Evolutionary conservation across 2,329 filamentous ascomycete genomes (phyloP), one percentile per base, ranked within the genome.

Genomic region (Biscogniauxia mediterranea): DNA sequence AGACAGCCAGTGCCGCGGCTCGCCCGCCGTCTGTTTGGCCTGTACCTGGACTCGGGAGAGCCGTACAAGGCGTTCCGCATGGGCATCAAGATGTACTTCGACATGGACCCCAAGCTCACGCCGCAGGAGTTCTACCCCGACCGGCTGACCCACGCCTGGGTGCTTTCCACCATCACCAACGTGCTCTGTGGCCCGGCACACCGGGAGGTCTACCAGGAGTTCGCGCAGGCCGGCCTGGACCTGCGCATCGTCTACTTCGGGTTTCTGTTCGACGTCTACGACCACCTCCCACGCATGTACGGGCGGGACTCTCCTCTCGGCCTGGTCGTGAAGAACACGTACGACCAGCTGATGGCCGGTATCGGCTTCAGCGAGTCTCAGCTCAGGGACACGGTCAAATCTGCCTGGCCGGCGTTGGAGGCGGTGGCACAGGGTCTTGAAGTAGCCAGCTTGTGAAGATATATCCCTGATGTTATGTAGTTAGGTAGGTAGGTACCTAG

Each of bases 1-100:
- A 62, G 66, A 21, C 69, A 71, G 56, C 70, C 70, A 7, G 66
- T 72, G 19, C 69, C 68, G 2, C 52, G 56, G 21, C 66, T 72
- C 9, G 67, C 62, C 59, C 66, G 63, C 5, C 67, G 65, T 15
- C 67, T 72, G 49, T 66, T 70, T 54, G 38, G 60, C 11, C 49
- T 54, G 32, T 71, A 71, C 56, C 55, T 72, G 9, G 60, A 63
- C 51, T 58, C 58, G 13, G 69, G 64, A n/a, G 52, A 62, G 23
- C 54, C 65, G 19, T 70, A 70, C 61, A 59, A 62, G 28, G 62
- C 68, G 6, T 71, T 71, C 53, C 62, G 68, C 11, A 5, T 71
- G 5, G 69, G 69, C 5, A 51, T 66, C 50, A 72, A 72, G 61
- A 32, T 70, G 28, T 68, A 70, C 57, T 64, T 69, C 26, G 69